Evolutionary conservation across 169 alveolate species (phyloP), one percentile per base, ranked within the genome.

Genomic region (Plasmodium knowlesi): DNA sequence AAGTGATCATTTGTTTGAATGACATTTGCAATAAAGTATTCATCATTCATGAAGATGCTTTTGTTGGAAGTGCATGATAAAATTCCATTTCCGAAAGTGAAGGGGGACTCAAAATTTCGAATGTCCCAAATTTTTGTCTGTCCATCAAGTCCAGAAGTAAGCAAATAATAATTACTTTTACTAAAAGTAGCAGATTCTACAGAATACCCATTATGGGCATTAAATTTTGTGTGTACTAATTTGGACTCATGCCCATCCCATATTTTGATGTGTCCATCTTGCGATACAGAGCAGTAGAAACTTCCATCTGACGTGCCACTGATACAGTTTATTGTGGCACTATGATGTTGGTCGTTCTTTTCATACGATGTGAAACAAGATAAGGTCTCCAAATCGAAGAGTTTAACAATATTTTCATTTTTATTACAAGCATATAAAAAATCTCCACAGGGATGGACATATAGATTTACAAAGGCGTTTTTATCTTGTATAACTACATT

Each of bases 361-460:
- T 86, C 85, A 46, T 37, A 32, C 8, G 93, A 74, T 14, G 67
- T 86, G 81, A 74, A 96, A 67, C 97, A 96, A 14, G 88, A 67
- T 12, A 95, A 39, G 3, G 97, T 94, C 53, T 95, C 92, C 8
- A 96, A 71, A 81, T 96, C 97, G 83, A 84, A 96, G 30, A 96
- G 91, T 39, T 96, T 94, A 25, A 95, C 32, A 28, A 96, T 76
- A 32, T 96, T 93, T 76, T 86, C 93, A 93, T 90, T 96, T 71
- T 79, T 84, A 67, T 96, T 96, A 41, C 97, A 95, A 9, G 95
- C 96, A 83, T 85, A 93, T 50, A 96, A 70, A 80, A 96, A 96
- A 84, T 96, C 97, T 19, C 97, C 97, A 74, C 97, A 96, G 43
- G 97, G 97, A 61, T 96, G 97, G 81, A 96, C 97, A 94, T 37